Evolutionary conservation across 352 stramenopile species (phyloP).

Genomic region (Phytophthora citricola): DNA sequence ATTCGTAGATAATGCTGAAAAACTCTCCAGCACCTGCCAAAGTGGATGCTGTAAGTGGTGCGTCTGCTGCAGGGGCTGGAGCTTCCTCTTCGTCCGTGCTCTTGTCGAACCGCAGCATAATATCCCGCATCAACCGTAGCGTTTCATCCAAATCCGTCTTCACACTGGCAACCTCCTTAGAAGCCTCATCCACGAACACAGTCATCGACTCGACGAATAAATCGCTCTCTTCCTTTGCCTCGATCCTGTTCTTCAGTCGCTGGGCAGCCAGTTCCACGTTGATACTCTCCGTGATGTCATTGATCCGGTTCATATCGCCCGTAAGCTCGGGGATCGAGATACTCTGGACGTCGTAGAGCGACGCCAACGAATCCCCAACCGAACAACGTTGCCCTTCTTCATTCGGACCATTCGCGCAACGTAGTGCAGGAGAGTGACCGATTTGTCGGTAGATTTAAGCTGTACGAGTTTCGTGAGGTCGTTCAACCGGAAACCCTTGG

Average conservation of each 20-base stretch:
- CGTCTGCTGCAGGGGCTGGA: constrained; percentile 10
- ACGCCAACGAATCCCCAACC: constrained; percentile 65
- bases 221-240: constrained; percentile 68
- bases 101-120: constrained; percentile 71
- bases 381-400: constrained; percentile 73
- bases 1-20: constrained; percentile 80
- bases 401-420: constrained; percentile 71
- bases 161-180: constrained; percentile 32
- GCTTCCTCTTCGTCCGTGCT: constrained; percentile 42
- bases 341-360: constrained; percentile 80
- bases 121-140: constrained; percentile 56
- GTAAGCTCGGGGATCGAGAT: constrained; percentile 80
- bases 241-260: constrained; percentile 79
- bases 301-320: constrained; percentile 70
- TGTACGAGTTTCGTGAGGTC: constrained; percentile 78
- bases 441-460: constrained; percentile 69
- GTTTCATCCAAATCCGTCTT: constrained; percentile 61
- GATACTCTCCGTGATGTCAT: constrained; percentile 67
- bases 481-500: constrained; percentile 73
- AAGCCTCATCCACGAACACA: constrained; percentile 60
- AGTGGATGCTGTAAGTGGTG: constrained; percentile 31
- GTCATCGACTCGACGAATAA: constrained; percentile 73
- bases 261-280: constrained; percentile 70
- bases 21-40: constrained; percentile 64
- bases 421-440: constrained; percentile 75